Evolutionary conservation across 345 rosid genomes (phyloP), one percentile per base, ranked within the genome.

Genomic region (Linum trigynum): DNA sequence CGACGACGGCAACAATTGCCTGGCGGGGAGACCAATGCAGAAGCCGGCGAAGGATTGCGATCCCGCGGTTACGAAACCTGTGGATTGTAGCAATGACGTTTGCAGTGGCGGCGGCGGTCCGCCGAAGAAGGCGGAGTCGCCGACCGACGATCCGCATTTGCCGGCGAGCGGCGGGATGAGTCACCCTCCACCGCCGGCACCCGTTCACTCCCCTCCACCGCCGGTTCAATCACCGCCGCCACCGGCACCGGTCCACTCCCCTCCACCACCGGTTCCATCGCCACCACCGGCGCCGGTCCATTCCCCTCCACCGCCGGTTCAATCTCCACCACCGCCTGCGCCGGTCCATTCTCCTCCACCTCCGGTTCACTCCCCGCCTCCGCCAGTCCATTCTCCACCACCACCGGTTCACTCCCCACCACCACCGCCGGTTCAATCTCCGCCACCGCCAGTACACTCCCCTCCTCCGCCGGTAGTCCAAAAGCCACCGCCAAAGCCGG

Each of bases 1-100:
- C 12, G 81, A 86, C 36, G 94, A 85, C 57, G 36, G 60, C 0
- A 32, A 63, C 56, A 91, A 91, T 36, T 91, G 97, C 67, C 70
- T 88, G 62, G 69, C 72, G 3, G 79, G 72, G 12, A 64, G 86
- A 66, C 82, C 85, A 11, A 58, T 58, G 1, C 97, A 88, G 69
- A 80, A 75, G 64, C 39, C 73, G 0, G 39, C 72, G 0, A 78
- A 67, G 50, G 65, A 51, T 59, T 91, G 96, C 62, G 38, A 72
- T 8, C 79, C 83, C 0, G 82, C 85, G 57, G 75, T 82, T 50
- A 83, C 73, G 32, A 69, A 65, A 8, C 88, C 86, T 0, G 84
- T 88, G 3, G 96, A 91, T 69, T 91, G 97, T 59, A 88, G 85
- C 75, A 82, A 81, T 69, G 85, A 79, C 17, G 64, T 69, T 55